Conservation (phyloP, 2,329 filamentous ascomycete genomes). For the Colletotrichum ledebouriae region DNA sequence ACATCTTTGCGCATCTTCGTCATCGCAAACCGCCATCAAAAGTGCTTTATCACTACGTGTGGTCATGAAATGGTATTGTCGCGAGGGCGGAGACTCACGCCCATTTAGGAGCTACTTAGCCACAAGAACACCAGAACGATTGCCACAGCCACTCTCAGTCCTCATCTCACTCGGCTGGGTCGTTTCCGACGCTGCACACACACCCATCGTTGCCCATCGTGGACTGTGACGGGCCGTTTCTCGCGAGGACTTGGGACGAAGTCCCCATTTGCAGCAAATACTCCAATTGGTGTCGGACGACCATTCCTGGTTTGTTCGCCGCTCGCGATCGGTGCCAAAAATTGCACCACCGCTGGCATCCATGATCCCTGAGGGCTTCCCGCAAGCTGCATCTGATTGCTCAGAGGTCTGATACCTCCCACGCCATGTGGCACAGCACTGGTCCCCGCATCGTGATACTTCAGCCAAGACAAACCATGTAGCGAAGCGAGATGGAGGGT, state of each 20-base stretch:
- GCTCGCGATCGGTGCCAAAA: conserved; percentile 37
- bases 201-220: not conserved
- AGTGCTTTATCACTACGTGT: not conserved
- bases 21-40: not conserved
- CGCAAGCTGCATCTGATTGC: not conserved
- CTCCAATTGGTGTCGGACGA: conserved; percentile 12
- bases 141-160: no score
- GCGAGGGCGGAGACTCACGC: no score
- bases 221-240: not conserved
- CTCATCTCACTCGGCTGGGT: no score
- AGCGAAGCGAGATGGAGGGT: conserved; percentile 1
- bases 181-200: no score
- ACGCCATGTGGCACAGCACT: not conserved
- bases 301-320: conserved; percentile 15
- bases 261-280: not conserved
- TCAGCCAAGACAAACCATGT: conserved; percentile 21
- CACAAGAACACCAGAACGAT: no score
- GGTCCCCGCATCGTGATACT: conserved; percentile 16
- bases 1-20: conserved; percentile 13
- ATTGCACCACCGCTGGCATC: conserved; percentile 32
- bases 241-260: conserved; percentile 3
- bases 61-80: not conserved
- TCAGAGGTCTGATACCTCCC: not conserved
- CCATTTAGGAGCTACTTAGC: no score
- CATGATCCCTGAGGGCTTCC: conserved; percentile 4